Conservation (phyloP, 2,329 filamentous ascomycete species). For the Sporothrix pallida region DNA sequence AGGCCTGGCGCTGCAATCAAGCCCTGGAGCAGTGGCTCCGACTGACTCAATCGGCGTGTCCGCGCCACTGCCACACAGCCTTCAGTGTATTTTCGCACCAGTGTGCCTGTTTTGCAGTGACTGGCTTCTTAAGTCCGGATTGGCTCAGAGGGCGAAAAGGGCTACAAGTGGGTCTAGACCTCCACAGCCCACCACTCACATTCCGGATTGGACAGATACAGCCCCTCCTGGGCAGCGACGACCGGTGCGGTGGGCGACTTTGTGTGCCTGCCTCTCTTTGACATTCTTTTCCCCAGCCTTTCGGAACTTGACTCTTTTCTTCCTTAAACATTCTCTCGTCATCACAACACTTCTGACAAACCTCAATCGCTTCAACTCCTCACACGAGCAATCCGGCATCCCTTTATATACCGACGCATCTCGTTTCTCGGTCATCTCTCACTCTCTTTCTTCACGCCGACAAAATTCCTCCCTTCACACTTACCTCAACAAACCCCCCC, state of each 20-base stretch:
- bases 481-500: slow-evolving; percentile 7
- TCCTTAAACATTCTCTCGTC: neutral
- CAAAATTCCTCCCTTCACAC: slow-evolving; percentile 4
- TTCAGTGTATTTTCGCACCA: neutral
- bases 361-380: slow-evolving; percentile 3
- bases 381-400: slow-evolving; percentile 15
- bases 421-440: neutral
- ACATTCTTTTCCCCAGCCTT: slow-evolving; percentile 5
- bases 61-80: slow-evolving; percentile 18
- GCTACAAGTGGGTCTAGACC: slow-evolving; percentile 19
- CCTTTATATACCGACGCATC: neutral
- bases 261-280: slow-evolving; percentile 7
- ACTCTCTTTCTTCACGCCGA: neutral
- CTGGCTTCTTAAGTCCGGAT: neutral
- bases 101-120: slow-evolving; percentile 3
- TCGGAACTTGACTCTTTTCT: slow-evolving; percentile 1
- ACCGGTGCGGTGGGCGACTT: neutral
- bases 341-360: slow-evolving; percentile 14
- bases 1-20: neutral
- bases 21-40: neutral
- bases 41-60: slow-evolving; percentile 28
- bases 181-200: slow-evolving; percentile 1
- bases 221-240: slow-evolving; percentile 5
- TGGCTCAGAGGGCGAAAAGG: slow-evolving; percentile 19
- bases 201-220: neutral